Evolutionary conservation across 2,329 filamentous ascomycete species (phyloP).

Genomic region (Blumeriella jaapii): DNA sequence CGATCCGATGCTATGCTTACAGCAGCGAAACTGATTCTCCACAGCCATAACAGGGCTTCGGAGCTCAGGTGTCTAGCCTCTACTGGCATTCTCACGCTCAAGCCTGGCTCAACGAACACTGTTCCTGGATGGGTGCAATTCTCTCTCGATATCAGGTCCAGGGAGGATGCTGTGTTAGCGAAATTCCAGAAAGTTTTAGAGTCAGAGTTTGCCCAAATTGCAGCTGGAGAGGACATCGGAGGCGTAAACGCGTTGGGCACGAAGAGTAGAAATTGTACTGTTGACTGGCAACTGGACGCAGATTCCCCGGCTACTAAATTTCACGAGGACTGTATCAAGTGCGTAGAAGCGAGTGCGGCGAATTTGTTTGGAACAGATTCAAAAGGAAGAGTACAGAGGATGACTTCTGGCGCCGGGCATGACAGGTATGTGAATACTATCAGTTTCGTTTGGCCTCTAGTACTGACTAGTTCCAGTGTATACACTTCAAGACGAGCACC

Average conservation of each 20-base stretch:
- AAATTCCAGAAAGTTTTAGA: slow-evolving; percentile 45
- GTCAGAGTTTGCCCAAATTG: slow-evolving; percentile 47
- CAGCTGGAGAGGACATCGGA: slow-evolving; percentile 41
- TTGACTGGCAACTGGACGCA: slow-evolving; percentile 51
- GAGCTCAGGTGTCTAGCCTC: slow-evolving; percentile 46
- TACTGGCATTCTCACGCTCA: slow-evolving; percentile 56
- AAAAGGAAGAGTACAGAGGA: slow-evolving; percentile 35
- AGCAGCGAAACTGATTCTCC: slow-evolving; percentile 55
- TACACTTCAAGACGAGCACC: slow-evolving; percentile 47
- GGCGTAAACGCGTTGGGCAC: slow-evolving; percentile 33
- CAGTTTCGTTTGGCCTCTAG: slow-evolving; percentile 26
- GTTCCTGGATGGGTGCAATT: slow-evolving; percentile 58
- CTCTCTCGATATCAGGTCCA: slow-evolving; percentile 54
- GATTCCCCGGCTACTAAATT: slow-evolving; percentile 52
- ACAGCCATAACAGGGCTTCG: slow-evolving; percentile 51
- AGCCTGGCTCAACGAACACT: slow-evolving; percentile 62
- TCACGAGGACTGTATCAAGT: slow-evolving; percentile 53
- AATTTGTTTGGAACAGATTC: slow-evolving; percentile 41
- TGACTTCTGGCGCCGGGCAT: slow-evolving; percentile 55
- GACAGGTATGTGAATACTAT: slow-evolving; percentile 30
- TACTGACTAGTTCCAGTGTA: slow-evolving; percentile 34
- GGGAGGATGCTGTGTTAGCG: slow-evolving; percentile 42
- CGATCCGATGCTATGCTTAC: slow-evolving; percentile 58
- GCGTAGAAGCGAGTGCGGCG: slow-evolving; percentile 47
- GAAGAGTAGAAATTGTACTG: slow-evolving; percentile 37